A percentile compares a stretch with the other conserved stretches of the same genome.
Evolutionary conservation across 2,329 filamentous ascomycete species (phyloP).

Genomic region (Cercospora zeae-maydis): DNA sequence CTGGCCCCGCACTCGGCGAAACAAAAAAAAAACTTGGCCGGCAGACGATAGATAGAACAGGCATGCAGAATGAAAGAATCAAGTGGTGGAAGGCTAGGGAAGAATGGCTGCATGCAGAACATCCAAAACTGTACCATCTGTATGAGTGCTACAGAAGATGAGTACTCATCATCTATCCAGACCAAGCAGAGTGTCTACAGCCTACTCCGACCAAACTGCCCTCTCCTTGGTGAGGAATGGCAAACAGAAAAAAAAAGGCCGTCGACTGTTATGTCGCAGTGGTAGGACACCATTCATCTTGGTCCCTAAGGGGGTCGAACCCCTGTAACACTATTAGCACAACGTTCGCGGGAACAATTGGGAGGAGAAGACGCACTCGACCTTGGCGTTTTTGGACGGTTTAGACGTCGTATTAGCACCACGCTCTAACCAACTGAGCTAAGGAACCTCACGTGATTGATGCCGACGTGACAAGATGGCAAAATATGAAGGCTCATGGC

Average conservation of each 20-base stretch:
- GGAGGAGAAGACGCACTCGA: slow-evolving; percentile 1
- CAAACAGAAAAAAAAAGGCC: slow-evolving; percentile 8
- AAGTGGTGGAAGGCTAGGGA: no score
- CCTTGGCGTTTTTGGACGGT: slow-evolving; percentile 21
- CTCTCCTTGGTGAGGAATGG: background rate
- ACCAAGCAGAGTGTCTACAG: no score
- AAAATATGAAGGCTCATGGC: background rate
- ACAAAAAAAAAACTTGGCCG: no score
- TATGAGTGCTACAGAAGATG: no score
- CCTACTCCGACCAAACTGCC: no score
- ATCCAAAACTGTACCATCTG: no score
- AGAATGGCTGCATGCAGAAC: no score
- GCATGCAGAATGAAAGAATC: no score
- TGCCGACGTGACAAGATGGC: background rate
- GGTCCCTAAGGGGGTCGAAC: slow-evolving; percentile 18
- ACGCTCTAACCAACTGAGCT: slow-evolving; percentile 29
- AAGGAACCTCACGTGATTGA: slow-evolving; percentile 1
- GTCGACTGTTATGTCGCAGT: background rate
- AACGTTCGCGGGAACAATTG: no score
- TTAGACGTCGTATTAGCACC: slow-evolving; percentile 21
- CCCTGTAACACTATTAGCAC: background rate
- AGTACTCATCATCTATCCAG: no score
- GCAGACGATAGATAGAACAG: no score
- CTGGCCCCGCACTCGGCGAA: no score
- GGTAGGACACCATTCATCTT: background rate